Conservation (phyloP, 345 rosid species). For the sweet orange (Citrus sinensis) region DVS_A1.0 CM039165.1:2160001-2160500, state of each 20-base stretch:
- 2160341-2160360: slow-evolving; percentile 23
- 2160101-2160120: slow-evolving; percentile 34
- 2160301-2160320: slow-evolving; percentile 49
- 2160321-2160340: slow-evolving; percentile 14
- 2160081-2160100: slow-evolving; percentile 60
- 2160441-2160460: background rate
- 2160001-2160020: slow-evolving; percentile 47
- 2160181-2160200: slow-evolving; percentile 35
- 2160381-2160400: background rate
- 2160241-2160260: slow-evolving; percentile 31
- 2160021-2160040: slow-evolving; percentile 34
- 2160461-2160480: background rate
- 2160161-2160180: slow-evolving; percentile 24
- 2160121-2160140: slow-evolving; percentile 39
- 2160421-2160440: background rate
- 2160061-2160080: slow-evolving; percentile 45
- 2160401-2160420: background rate
- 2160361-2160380: slow-evolving; percentile 4
- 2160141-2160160: slow-evolving; percentile 56
- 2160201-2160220: slow-evolving; percentile 47
- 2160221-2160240: slow-evolving; percentile 43
- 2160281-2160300: slow-evolving; percentile 68
- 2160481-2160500: background rate
- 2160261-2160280: slow-evolving; percentile 54
- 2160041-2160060: slow-evolving; percentile 44